Evolutionary conservation across 2,329 filamentous ascomycete species (phyloP).

Genomic region (Neoscytalidium dimidiatum): DNA sequence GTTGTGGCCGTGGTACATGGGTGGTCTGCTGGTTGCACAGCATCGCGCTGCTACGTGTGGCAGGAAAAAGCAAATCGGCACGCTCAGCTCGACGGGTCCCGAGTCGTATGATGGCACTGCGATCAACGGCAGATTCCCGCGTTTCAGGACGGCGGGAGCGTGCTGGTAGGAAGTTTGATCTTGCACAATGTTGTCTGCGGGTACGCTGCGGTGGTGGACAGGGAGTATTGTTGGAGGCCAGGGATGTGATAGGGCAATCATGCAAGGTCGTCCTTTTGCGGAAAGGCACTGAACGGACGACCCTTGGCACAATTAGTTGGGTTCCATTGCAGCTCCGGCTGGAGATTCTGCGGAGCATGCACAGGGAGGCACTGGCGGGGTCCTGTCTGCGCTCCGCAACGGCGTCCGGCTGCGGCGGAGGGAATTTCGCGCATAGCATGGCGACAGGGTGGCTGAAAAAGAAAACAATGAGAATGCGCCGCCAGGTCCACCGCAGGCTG

Average conservation of each 20-base stretch:
- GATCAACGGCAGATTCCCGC: neutral
- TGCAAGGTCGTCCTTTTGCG: slow-evolving; percentile 18
- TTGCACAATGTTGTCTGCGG: neutral
- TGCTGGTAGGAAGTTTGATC: neutral
- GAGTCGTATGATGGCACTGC: neutral
- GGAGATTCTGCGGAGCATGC: neutral
- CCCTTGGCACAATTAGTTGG: slow-evolving; percentile 9
- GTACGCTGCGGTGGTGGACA: neutral
- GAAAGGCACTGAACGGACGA: neutral
- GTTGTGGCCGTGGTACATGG: slow-evolving; percentile 3
- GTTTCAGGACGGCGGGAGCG: neutral
- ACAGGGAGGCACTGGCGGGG: neutral
- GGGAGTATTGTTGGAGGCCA: neutral
- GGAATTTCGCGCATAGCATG: neutral
- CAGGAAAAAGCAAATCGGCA: slow-evolving; percentile 18
- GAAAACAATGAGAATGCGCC: neutral
- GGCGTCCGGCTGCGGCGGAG: slow-evolving; percentile 8
- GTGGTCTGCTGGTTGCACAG: slow-evolving; percentile 8
- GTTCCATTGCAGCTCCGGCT: slow-evolving; percentile 15
- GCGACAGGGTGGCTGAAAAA: slow-evolving; percentile 1
- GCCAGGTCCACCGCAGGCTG: neutral
- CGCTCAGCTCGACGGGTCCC: neutral
- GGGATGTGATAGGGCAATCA: slow-evolving; percentile 9
- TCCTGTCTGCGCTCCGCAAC: slow-evolving; percentile 5
- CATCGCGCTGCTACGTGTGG: slow-evolving; percentile 16